Percentiles rank a stretch among this genome's conserved stretches.
These are phyloP conservation scores for Colletotrichum orbiculare DNA, from an alignment of 2,329 filamentous ascomycete genomes.

Conservation along the genomic window DNA sequence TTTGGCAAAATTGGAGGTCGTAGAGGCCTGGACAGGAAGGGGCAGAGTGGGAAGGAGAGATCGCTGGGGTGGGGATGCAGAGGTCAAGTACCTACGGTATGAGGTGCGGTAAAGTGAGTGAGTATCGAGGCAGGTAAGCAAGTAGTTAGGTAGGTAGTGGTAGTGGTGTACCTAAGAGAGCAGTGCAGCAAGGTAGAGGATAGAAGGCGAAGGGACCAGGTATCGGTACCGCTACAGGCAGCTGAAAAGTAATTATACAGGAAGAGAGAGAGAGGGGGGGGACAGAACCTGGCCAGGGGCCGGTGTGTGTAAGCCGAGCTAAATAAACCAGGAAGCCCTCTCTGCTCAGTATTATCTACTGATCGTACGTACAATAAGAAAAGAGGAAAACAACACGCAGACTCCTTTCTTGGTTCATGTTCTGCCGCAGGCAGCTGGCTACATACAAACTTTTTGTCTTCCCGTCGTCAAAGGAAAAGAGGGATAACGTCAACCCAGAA, in stretches of 20 bases:
- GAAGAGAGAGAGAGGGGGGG: background rate
- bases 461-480: too few species aligned
- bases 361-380: slow-evolving; percentile 1
- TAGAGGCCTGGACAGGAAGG: background rate
- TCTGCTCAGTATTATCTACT: background rate
- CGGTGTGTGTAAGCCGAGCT: background rate
- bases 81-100: too few species aligned
- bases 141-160: background rate
- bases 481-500: too few species aligned
- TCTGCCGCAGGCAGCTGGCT: too few species aligned
- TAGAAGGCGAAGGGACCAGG: background rate
- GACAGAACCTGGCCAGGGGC: slow-evolving; percentile 14
- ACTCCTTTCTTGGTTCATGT: background rate
- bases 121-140: background rate
- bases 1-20: slow-evolving; percentile 6
- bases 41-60: background rate
- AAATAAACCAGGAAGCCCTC: background rate
- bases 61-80: too few species aligned
- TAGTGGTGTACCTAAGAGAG: background rate
- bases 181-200: background rate
- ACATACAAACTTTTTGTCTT: background rate
- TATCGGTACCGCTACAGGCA: background rate
- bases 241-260: background rate
- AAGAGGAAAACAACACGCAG: slow-evolving; percentile 11
- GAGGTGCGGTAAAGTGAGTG: too few species aligned